Percentiles rank a stretch among this genome's conserved stretches.
Evolutionary conservation across 1,284 basidiomycete species (phyloP).

Genomic region (Ceratobasidium sp.): DNA sequence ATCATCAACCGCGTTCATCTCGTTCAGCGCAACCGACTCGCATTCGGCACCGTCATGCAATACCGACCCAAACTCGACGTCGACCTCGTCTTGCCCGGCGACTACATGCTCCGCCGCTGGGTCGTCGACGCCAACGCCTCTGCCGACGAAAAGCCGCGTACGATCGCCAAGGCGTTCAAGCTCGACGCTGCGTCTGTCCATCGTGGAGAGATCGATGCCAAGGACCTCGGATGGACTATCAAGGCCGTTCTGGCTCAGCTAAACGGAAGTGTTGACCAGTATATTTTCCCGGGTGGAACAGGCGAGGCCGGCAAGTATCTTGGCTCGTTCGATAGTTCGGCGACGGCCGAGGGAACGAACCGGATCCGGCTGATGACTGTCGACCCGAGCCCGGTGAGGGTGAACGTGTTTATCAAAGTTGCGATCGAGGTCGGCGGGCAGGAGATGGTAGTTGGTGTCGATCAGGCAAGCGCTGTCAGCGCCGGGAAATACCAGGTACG

Average conservation of each 20-base stretch:
- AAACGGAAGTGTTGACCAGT: constrained; percentile 14
- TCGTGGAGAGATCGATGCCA: constrained; percentile 9
- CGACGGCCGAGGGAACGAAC: background rate
- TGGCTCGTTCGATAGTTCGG: background rate
- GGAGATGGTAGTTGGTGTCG: constrained; percentile 37
- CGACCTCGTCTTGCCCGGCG: too few relatives aligned
- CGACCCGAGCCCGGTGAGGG: background rate
- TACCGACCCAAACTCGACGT: too few relatives aligned
- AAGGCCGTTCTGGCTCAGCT: constrained; percentile 34
- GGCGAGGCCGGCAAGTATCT: constrained; percentile 17
- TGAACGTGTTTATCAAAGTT: constrained; percentile 42
- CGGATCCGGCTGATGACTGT: constrained; percentile 4
- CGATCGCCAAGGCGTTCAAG: constrained; percentile 11
- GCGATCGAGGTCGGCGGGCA: constrained; percentile 26
- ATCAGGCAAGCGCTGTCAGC: constrained; percentile 22
- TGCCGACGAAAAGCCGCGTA: background rate
- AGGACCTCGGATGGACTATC: constrained; percentile 11
- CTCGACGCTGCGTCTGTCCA: constrained; percentile 8
- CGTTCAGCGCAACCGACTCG: background rate
- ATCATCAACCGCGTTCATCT: constrained; percentile 33
- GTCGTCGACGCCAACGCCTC: too few relatives aligned
- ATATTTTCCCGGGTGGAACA: constrained; percentile 38
- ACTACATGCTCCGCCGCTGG: too few relatives aligned
- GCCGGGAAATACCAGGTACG: constrained; percentile 37
- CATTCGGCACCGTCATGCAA: too few relatives aligned